Base-by-base conservation (phyloP, 2,329 filamentous ascomycete species). In the Colletotrichum godetiae region DNA sequence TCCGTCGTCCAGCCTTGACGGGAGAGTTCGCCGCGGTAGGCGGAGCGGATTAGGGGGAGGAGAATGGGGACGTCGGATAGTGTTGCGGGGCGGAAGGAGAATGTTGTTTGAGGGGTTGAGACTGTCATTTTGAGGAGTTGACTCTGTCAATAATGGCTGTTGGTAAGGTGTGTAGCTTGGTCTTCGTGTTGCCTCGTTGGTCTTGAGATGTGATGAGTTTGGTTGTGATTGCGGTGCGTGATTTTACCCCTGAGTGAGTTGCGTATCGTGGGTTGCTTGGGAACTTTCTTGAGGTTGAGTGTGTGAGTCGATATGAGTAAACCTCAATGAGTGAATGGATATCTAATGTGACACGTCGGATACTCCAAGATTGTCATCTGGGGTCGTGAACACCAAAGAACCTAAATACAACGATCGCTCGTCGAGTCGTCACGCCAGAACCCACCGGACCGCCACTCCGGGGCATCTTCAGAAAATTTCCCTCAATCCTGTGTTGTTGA, bases 1-100 rank as follows among this genome's bases (percentile, higher is more conserved):
- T 87, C 86, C 4, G 84, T 86, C 15, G 86, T 87, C 86, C 86
- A 87, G 66, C 86, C 86, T 19, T 78, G 76, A 35, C 82, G 80
- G 75, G 80, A 83, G 29, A 77, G 67, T 2, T 82, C 81, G 64
- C 85, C 86, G 71, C 85, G 84, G 79, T 86, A 88, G 52, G 85
- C 85, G 2, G 82, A 82, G 61, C 81, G 79, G 61, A 87, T 80
- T 64, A 88, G 82, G 4, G 79, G 72, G 27, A 84, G 81, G 33
- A 86, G 70, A 12, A 75, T 60, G 8, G 79, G 68, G 13, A 80
- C 76, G 58, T 85, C 83, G 15, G 76, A 75, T 0, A 78, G 73
- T 3, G 78, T 79, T 56, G 84, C 84, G 58, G 79, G 78, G 75
- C 83, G 82, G 75, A 82, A 81, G 22, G 78, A 75, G 69, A 85